These are phyloP conservation scores for Neurospora sp. DNA, from an alignment of 495 filamentous ascomycete genomes.

Conservation along the genomic window DNA sequence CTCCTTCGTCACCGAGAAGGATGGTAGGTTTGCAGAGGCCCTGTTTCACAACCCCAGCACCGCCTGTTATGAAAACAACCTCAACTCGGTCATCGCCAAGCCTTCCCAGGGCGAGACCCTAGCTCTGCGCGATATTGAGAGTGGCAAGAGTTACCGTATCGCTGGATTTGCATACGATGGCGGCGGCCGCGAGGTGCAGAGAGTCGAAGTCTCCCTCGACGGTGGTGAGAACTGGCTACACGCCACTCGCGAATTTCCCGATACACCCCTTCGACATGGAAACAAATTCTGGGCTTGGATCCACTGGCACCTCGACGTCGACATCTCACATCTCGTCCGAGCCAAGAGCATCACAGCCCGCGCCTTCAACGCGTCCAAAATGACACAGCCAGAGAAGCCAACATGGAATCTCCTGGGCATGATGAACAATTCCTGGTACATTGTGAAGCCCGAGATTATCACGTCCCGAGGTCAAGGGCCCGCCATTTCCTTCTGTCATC, in stretches of 20 bases:
- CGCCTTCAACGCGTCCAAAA: conserved; percentile 3
- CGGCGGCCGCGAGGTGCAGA: conserved; percentile 6
- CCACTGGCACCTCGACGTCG: conserved; percentile 7
- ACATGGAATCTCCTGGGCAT: conserved; percentile 7
- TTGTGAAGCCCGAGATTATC: conserved; percentile 1
- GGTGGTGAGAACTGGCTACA: not conserved
- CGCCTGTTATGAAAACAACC: conserved; percentile 1
- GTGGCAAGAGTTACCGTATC: not conserved
- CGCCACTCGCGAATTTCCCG: conserved; percentile 1
- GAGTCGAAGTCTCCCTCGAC: conserved; percentile 7
- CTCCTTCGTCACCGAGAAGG: conserved; percentile 1
- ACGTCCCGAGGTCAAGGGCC: not conserved
- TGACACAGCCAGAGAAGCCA: conserved; percentile 1
- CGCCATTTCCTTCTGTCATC: conserved; percentile 4
- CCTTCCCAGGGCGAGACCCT: conserved; percentile 5
- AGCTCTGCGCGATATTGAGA: not conserved
- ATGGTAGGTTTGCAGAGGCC: conserved; percentile 1
- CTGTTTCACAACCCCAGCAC: conserved; percentile 7
- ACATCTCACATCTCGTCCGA: conserved; percentile 1
- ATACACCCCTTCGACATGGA: conserved; percentile 6
- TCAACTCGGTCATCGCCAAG: conserved; percentile 4
- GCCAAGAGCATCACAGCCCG: conserved; percentile 3
- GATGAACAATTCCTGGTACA: conserved; percentile 13
- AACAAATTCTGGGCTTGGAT: conserved; percentile 11
- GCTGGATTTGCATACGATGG: conserved; percentile 7